Percentiles rank a stretch among this genome's conserved stretches.
Conservation (phyloP, 1,284 basidiomycete genomes). For the Ganoderma meredithae region DNA sequence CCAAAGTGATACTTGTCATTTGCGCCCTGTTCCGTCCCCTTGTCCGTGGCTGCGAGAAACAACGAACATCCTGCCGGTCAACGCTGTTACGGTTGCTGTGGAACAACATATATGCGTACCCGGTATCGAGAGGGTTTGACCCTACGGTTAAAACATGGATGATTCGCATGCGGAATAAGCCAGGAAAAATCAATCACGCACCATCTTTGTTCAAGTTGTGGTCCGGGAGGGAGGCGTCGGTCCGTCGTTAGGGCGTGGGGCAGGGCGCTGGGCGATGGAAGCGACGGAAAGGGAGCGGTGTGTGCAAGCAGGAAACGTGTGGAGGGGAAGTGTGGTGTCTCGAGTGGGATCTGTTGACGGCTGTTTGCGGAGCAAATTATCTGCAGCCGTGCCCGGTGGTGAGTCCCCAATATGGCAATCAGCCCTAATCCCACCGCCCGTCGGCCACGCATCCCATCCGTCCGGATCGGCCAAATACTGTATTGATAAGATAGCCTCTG, state of each 20-base stretch:
- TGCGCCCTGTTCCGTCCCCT: slow-evolving; percentile 82
- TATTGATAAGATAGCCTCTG: slow-evolving; percentile 14
- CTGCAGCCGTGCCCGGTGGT: slow-evolving; percentile 32
- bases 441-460: neutral
- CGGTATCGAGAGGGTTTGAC: slow-evolving; percentile 78
- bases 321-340: slow-evolving; percentile 35
- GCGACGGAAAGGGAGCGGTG: slow-evolving; percentile 10
- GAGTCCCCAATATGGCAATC: slow-evolving; percentile 35
- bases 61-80: slow-evolving; percentile 16
- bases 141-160: slow-evolving; percentile 48
- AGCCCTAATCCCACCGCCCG: slow-evolving; percentile 11
- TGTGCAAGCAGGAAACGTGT: neutral
- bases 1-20: slow-evolving; percentile 85
- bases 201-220: slow-evolving; percentile 28
- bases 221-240: slow-evolving; percentile 11
- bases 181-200: slow-evolving; percentile 30
- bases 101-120: slow-evolving; percentile 50
- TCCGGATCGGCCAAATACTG: slow-evolving; percentile 17
- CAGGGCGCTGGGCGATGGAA: slow-evolving; percentile 2
- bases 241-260: slow-evolving; percentile 9
- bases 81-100: slow-evolving; percentile 5
- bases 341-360: slow-evolving; percentile 38
- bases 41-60: slow-evolving; percentile 73
- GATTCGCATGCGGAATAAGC: slow-evolving; percentile 6
- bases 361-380: slow-evolving; percentile 40